Conservation (phyloP, 2,329 filamentous ascomycete genomes). For the Penicillium hesseltinei region DNA sequence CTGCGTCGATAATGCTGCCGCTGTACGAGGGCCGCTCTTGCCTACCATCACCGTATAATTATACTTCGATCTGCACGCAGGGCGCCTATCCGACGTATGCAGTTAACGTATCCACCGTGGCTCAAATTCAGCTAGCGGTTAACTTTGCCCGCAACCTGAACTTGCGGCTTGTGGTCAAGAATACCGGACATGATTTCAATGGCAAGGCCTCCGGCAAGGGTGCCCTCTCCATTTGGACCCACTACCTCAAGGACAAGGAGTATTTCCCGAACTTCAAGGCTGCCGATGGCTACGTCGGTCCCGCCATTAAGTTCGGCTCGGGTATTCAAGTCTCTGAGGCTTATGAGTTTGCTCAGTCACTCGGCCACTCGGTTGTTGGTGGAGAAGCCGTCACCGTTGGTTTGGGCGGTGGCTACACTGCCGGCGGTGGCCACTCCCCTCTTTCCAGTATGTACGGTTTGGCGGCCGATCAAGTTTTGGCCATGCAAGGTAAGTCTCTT, state of each 20-base stretch:
- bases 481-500: conserved; percentile 37
- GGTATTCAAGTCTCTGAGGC: conserved; percentile 52
- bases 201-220: conserved; percentile 59
- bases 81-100: conserved; percentile 31
- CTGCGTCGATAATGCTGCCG: conserved; percentile 21
- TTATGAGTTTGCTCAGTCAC: conserved; percentile 46
- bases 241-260: conserved; percentile 21
- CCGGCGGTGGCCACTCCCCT: conserved; percentile 46
- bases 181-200: conserved; percentile 48
- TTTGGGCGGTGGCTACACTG: conserved; percentile 43
- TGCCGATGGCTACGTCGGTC: conserved; percentile 46
- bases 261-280: conserved; percentile 36
- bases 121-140: conserved; percentile 33
- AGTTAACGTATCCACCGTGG: conserved; percentile 32
- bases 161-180: conserved; percentile 39
- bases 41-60: conserved; percentile 14
- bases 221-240: conserved; percentile 29
- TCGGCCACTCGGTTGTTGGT: conserved; percentile 51
- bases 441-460: conserved; percentile 52
- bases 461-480: conserved; percentile 56
- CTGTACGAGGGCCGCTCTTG: conserved; percentile 23
- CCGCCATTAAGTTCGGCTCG: conserved; percentile 53
- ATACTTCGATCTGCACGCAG: conserved; percentile 23
- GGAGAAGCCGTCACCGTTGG: conserved; percentile 55
- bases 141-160: conserved; percentile 22